Evolutionary conservation across 345 rosid species (phyloP).

Genomic region (Syzygium aromaticum): DNA sequence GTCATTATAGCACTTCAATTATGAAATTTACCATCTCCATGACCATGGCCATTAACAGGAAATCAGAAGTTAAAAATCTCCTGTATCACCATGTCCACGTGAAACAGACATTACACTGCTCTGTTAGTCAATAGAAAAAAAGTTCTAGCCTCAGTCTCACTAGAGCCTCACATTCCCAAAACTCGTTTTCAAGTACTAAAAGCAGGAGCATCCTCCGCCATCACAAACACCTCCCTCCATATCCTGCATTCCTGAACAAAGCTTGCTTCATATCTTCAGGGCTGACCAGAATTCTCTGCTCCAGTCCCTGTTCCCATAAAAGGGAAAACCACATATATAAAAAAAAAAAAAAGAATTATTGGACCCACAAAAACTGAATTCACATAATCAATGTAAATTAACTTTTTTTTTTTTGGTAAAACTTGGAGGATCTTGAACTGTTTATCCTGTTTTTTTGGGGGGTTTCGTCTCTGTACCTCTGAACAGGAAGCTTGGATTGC

Average conservation of each 20-base stretch:
- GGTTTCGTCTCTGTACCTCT: constrained; percentile 30
- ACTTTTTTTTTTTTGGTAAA: background rate
- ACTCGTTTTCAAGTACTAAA: background rate
- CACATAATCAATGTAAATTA: background rate
- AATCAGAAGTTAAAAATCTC: background rate
- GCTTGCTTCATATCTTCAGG: constrained; percentile 90
- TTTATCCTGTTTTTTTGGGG: background rate
- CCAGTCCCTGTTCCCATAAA: constrained; percentile 13
- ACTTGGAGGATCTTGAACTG: background rate
- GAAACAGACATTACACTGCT: background rate
- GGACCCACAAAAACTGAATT: background rate
- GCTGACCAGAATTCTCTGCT: constrained; percentile 36
- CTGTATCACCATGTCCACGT: background rate
- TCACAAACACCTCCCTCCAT: constrained; percentile 86
- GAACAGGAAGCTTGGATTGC: constrained; percentile 93
- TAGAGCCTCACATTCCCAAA: background rate
- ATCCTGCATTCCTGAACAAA: constrained; percentile 79
- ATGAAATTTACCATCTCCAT: background rate
- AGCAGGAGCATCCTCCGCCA: background rate
- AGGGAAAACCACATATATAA: background rate
- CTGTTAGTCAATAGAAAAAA: background rate
- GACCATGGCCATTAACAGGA: background rate
- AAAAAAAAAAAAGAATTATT: background rate
- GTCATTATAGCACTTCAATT: background rate
- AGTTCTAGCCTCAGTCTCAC: background rate